phyloP scores from a whole-genome alignment of 805 yeast species.

The Zygosaccharomyces pseudorouxii region DNA sequence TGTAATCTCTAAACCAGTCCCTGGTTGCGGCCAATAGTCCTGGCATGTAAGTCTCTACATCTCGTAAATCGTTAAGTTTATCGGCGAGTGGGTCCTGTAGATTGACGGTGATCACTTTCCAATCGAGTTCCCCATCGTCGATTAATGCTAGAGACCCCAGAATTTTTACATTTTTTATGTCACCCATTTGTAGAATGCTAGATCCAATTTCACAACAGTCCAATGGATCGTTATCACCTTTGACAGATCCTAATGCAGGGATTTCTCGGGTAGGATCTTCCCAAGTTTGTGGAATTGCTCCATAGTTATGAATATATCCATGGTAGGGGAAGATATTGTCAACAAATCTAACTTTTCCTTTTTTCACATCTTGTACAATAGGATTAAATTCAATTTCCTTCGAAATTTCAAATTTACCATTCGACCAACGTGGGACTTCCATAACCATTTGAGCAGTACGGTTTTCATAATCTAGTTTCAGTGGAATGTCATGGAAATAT shows the following conservation, averaged over 20 bases:
- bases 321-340: constrained; percentile 76
- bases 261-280: constrained; percentile 70
- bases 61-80: constrained; percentile 57
- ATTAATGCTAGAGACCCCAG: constrained; percentile 74
- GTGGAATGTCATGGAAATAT: constrained; percentile 69
- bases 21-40: constrained; percentile 64
- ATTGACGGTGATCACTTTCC: constrained; percentile 80
- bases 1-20: constrained; percentile 80
- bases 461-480: constrained; percentile 41
- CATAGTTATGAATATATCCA: constrained; percentile 84
- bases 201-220: constrained; percentile 91
- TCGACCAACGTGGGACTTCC: constrained; percentile 78
- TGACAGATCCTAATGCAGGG: constrained; percentile 43
- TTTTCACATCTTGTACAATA: constrained; percentile 72
- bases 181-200: constrained; percentile 54
- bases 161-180: constrained; percentile 59
- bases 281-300: constrained; percentile 94
- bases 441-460: constrained; percentile 59
- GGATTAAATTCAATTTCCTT: constrained; percentile 61
- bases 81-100: constrained; percentile 59
- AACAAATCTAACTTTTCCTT: constrained; percentile 70
- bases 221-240: constrained; percentile 92
- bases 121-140: constrained; percentile 95
- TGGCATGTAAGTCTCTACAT: constrained; percentile 64
- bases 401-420: constrained; percentile 77